Base-by-base conservation (phyloP, 2,329 filamentous ascomycete species). In the Cladosporium sp. region DNA sequence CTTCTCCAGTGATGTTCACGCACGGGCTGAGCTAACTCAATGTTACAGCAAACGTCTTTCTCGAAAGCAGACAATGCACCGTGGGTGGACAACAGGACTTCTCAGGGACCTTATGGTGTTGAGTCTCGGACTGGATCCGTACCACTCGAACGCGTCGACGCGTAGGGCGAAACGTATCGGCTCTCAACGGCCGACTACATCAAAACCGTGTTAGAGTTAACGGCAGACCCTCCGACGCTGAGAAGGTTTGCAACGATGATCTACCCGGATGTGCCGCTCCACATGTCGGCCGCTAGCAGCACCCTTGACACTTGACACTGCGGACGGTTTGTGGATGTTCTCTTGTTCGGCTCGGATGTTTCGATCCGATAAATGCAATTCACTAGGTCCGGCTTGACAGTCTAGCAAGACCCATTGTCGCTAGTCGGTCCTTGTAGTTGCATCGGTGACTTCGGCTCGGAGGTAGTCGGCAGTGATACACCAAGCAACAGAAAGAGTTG, bases 171-270 rank as follows among this genome's bases (percentile, higher is more conserved):
- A 21, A 54, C 28, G 32, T 13, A 32, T 4, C 16, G 16, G 18
- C 6, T 32, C 11, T 2, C 51, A 32, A 54, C 51, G 30, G 26
- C 16, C 26, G 13, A 13, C 51, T 30, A 54, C 32, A 32, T 28
- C 5, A 13, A n/a, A n/a, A 18, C 13, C 18, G 51, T 46, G n/a
- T 54, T n/a, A 54, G n/a, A n/a, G n/a, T n/a, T n/a, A 54, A 54
- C 18, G n/a, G 28, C n/a, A 21, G 51, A 10, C 21, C 49, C 14
- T 28, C 10, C 26, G 10, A 32, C 28, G 16, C 8, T 32, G 18
- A 32, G 28, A 54, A 54, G 51, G 51, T 32, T 32, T 54, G 51
- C 51, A 32, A 54, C 51, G 51, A 30, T 54, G 51, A 32, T 54
- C 51, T 28, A n/a, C 39, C 51, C 51, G 51, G 51, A 28, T 11